Evolutionary conservation across 2,329 filamentous ascomycete species (phyloP), one percentile per base, ranked within the genome.

Genomic region (Scytalidium lignicola): DNA sequence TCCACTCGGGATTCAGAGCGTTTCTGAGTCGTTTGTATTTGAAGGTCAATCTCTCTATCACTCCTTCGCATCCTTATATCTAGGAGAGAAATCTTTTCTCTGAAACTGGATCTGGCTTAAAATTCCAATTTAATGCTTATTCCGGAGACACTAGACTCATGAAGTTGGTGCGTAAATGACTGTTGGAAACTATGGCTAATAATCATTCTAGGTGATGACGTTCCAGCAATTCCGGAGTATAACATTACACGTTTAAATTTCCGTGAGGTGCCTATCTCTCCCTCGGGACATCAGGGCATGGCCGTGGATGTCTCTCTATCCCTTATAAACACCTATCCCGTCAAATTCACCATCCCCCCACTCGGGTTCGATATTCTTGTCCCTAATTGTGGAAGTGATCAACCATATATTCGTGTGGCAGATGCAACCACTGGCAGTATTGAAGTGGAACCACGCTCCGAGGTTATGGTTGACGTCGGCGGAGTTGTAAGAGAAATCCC

Each of bases 301-400:
- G 85, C 81, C 42, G 90, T 88, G 41, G 88, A 96, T 68, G 84
- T 90, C 22, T 82, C 87, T 28, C 66, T 96, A 22, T 74, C 77
- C 12, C 75, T 89, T 21, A 74, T 79, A 60, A 95, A 97, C 66
- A 74, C 83, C 47, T 95, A 89, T 61, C 89, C 90, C 1, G 67
- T 99, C 45, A 79, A 84, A 51, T 72, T 96, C 47, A 78, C 81
- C 19, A 73, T 96, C 18, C 93, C 93, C 12, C 75, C 86, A 32
- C 81, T 97, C 50, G 83, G 81, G 0, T 96, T 97, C 62, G 84
- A 91, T 54, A 82, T 97, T 23, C 74, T 96, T 43, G 84, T 97
- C 5, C 85, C 89, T 41, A 90, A 90, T 53, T 99, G 93, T 68
- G 75, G 79, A 21, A 73, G 79, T 3, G 72, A 80, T 19, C 83